A percentile compares a stretch with the other conserved stretches of the same genome.
These are phyloP conservation scores for Bipolaris bicolor DNA, from an alignment of 2,329 filamentous ascomycete species.

Conservation along the genomic window DNA sequence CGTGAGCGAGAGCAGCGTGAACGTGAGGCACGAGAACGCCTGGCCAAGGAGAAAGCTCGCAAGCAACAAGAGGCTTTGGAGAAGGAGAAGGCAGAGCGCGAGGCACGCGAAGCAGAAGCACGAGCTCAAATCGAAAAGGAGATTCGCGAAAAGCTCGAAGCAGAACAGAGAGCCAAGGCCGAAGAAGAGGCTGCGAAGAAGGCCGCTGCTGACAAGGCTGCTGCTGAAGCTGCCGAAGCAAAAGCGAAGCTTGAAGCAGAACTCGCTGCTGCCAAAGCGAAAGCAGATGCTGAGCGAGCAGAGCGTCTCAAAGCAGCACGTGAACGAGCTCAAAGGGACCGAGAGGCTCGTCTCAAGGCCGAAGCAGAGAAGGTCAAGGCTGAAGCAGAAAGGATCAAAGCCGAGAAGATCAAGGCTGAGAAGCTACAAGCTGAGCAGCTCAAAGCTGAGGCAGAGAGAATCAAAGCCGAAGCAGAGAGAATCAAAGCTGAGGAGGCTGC, in stretches of 20 bases:
- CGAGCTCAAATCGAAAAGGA: slow-evolving; percentile 49
- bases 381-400: slow-evolving; percentile 38
- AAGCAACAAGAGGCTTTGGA: slow-evolving; percentile 51
- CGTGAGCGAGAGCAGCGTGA: slow-evolving; percentile 58
- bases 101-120: slow-evolving; percentile 45
- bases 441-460: slow-evolving; percentile 44
- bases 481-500: slow-evolving; percentile 24
- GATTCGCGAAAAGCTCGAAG: slow-evolving; percentile 51
- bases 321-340: slow-evolving; percentile 48
- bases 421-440: slow-evolving; percentile 38
- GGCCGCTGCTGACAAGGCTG: slow-evolving; percentile 46
- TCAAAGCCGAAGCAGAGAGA: slow-evolving; percentile 46
- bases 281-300: slow-evolving; percentile 41
- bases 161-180: slow-evolving; percentile 47
- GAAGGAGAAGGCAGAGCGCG: slow-evolving; percentile 49
- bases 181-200: slow-evolving; percentile 48
- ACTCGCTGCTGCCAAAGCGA: slow-evolving; percentile 42
- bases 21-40: slow-evolving; percentile 55
- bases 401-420: background rate
- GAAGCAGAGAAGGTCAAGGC: slow-evolving; percentile 44
- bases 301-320: slow-evolving; percentile 34
- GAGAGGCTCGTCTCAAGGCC: slow-evolving; percentile 46
- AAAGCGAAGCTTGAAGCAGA: slow-evolving; percentile 45
- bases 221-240: slow-evolving; percentile 38
- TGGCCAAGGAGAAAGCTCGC: slow-evolving; percentile 49